A percentile compares a stretch with the other conserved stretches of the same genome.
Evolutionary conservation across 371 early-diverging fungal genomes (phyloP).

Genomic region (Encephalitozoon romaleae): DNA sequence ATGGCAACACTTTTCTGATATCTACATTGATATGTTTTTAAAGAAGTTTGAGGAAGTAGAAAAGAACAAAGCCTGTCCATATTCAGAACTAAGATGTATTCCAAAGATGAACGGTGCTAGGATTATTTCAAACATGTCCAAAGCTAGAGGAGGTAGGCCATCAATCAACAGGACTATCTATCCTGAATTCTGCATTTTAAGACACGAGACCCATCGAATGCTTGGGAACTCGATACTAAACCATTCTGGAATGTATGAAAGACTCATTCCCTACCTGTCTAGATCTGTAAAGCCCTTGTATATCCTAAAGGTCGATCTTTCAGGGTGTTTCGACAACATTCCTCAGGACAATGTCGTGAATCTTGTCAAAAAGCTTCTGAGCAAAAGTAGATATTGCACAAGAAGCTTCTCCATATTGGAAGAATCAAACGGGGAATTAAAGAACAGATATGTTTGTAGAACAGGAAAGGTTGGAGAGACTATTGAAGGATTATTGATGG

Average conservation of each 20-base stretch:
- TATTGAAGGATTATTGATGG: background rate
- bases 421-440: background rate
- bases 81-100: slow-evolving; percentile 38
- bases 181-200: slow-evolving; percentile 9
- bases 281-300: background rate
- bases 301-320: slow-evolving; percentile 52
- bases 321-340: slow-evolving; percentile 56
- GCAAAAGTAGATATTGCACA: slow-evolving; percentile 27
- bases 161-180: slow-evolving; percentile 7
- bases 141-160: background rate
- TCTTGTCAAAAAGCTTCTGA: slow-evolving; percentile 11
- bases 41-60: background rate
- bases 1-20: slow-evolving; percentile 21
- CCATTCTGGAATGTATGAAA: slow-evolving; percentile 26
- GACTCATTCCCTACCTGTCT: slow-evolving; percentile 1
- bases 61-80: background rate
- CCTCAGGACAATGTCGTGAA: slow-evolving; percentile 27
- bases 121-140: slow-evolving; percentile 36
- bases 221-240: slow-evolving; percentile 17
- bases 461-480: background rate
- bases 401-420: background rate
- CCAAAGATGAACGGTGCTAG: slow-evolving; percentile 47
- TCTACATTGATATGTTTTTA: slow-evolving; percentile 12
- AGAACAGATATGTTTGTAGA: background rate
- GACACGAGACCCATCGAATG: background rate